Percentiles rank a stretch among this genome's conserved stretches.
These are phyloP conservation scores for Camellia granthamiana DNA, from an alignment of 148 eudicot genomes.

Conservation along the genomic window DNA sequence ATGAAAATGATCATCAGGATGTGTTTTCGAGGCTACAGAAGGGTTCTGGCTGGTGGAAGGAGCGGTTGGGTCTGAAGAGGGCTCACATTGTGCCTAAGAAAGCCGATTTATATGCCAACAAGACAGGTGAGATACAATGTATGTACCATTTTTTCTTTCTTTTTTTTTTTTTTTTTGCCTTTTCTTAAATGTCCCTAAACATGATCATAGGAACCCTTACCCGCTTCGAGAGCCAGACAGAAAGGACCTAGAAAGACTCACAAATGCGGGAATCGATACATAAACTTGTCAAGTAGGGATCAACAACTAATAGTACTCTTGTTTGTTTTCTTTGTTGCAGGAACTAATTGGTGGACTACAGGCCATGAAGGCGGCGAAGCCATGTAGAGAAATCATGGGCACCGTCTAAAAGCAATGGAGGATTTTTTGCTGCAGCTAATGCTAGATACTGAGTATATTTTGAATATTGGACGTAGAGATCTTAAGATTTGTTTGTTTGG, in stretches of 20 bases:
- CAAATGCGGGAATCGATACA: no score
- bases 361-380: background rate
- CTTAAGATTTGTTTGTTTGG: conserved; percentile 8
- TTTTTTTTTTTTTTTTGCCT: background rate
- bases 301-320: background rate
- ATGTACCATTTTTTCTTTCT: background rate
- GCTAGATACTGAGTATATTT: conserved; percentile 2
- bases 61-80: conserved; percentile 32
- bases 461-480: conserved; percentile 7
- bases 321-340: conserved; percentile 8
- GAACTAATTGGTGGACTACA: conserved; percentile 1
- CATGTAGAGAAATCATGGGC: background rate
- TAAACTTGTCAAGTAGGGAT: no score
- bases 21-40: conserved; percentile 23
- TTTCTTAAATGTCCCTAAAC: no score
- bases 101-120: conserved; percentile 12
- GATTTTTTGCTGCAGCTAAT: conserved; percentile 6
- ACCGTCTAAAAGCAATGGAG: background rate
- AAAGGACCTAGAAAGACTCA: no score
- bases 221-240: no score
- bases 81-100: conserved; percentile 23
- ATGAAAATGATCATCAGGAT: conserved; percentile 26
- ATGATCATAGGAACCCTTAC: no score
- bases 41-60: conserved; percentile 32
- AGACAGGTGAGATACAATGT: conserved; percentile 1